These are phyloP conservation scores for Picea glauca DNA, from an alignment of 75 land plant genomes.

Conservation along the genomic window DNA sequence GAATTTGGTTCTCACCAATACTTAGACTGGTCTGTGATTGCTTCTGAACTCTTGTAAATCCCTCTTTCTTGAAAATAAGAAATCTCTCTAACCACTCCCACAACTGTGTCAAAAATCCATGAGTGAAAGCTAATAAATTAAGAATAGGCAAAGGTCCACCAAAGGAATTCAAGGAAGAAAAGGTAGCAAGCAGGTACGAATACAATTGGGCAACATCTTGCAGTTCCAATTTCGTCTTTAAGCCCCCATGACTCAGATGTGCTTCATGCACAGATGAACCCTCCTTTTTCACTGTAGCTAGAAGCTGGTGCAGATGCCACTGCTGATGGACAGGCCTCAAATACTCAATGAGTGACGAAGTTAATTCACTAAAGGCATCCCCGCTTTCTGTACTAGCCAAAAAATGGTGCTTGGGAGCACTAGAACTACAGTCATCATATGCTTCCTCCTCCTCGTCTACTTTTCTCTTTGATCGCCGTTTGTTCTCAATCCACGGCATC, in stretches of 20 bases:
- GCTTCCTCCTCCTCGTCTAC: conserved; percentile 13
- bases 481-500: conserved; percentile 35
- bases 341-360: conserved; percentile 31
- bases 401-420: conserved; percentile 7
- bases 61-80: conserved; percentile 16
- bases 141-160: conserved; percentile 66
- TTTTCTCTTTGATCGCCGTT: conserved; percentile 21
- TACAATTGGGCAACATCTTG: conserved; percentile 62
- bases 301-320: conserved; percentile 60
- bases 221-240: conserved; percentile 24
- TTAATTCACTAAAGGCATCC: conserved; percentile 15
- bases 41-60: conserved; percentile 5
- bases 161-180: conserved; percentile 49
- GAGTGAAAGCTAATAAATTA: conserved; percentile 85
- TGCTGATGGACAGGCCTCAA: conserved; percentile 58
- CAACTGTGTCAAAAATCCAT: conserved; percentile 55
- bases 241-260: conserved; percentile 3
- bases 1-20: conserved; percentile 1
- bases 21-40: background rate
- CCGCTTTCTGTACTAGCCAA: background rate
- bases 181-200: conserved; percentile 57
- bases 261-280: conserved; percentile 2
- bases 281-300: conserved; percentile 13
- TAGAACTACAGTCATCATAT: conserved; percentile 9
- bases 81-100: conserved; percentile 61